Evolutionary conservation across 2,329 filamentous ascomycete genomes (phyloP).

Genomic region (Rhytidhysteron rufulum): DNA sequence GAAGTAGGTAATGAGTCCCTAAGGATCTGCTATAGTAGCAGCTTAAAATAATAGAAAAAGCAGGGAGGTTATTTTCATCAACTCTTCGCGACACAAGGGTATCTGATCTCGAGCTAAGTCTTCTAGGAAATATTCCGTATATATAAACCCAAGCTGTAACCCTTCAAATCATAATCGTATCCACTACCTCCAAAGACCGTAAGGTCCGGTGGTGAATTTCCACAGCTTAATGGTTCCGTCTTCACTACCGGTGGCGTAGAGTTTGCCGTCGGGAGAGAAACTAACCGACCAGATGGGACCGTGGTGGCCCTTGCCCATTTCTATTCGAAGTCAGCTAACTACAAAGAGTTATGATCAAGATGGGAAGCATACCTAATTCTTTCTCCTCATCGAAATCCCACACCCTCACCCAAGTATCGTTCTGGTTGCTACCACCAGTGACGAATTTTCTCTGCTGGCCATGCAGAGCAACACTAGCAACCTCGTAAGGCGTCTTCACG

Average conservation of each 20-base stretch:
- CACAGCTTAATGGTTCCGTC: slow-evolving; percentile 95
- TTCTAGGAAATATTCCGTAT: no score
- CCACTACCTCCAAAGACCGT: slow-evolving; percentile 61
- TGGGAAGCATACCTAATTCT: slow-evolving; percentile 61
- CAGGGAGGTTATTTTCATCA: no score
- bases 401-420: slow-evolving; percentile 92
- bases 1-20: no score
- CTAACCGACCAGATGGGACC: slow-evolving; percentile 95
- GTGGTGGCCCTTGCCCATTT: slow-evolving; percentile 94
- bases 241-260: slow-evolving; percentile 95
- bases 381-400: slow-evolving; percentile 81
- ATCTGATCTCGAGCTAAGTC: no score
- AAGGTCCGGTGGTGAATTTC: slow-evolving; percentile 63
- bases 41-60: no score
- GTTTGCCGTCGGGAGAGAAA: slow-evolving; percentile 91
- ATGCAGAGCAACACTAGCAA: slow-evolving; percentile 87
- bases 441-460: slow-evolving; percentile 77
- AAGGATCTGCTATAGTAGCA: no score
- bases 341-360: not conserved
- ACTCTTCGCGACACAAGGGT: no score
- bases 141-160: no score
- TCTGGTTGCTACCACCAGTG: slow-evolving; percentile 73
- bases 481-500: slow-evolving; percentile 74
- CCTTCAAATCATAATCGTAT: no score
- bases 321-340: slow-evolving; percentile 40